phyloP scores from a whole-genome alignment of 495 filamentous ascomycete genomes.

The Daldinia caldariorum region DNA sequence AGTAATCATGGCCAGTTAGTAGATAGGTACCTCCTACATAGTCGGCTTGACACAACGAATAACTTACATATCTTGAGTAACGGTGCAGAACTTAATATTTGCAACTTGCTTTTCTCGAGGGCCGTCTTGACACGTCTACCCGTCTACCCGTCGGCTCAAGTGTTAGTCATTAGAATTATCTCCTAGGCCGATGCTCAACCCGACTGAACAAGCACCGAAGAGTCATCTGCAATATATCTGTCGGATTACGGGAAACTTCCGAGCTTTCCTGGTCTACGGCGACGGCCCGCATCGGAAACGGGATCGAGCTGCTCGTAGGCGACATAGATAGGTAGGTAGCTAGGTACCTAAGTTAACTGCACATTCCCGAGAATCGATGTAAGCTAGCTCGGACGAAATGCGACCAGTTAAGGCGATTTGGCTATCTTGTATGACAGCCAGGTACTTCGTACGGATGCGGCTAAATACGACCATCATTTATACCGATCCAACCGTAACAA shows the following conservation, averaged over 20 bases:
- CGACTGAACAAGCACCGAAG: background rate
- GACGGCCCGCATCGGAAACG: background rate
- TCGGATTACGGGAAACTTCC: constrained; percentile 1
- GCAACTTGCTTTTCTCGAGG: no score
- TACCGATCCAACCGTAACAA: background rate
- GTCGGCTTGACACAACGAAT: no score
- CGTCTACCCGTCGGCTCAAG: background rate
- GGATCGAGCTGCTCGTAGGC: background rate
- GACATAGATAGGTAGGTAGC: background rate
- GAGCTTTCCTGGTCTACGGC: background rate
- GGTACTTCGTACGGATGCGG: background rate
- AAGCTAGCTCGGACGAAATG: background rate
- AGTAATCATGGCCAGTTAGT: background rate
- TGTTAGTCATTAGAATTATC: background rate
- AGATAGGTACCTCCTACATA: no score
- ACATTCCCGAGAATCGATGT: background rate
- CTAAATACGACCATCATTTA: background rate
- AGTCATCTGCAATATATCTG: background rate
- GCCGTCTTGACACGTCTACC: background rate
- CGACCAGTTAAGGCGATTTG: background rate
- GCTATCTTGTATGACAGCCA: background rate
- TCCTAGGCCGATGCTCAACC: background rate
- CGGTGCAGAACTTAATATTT: no score
- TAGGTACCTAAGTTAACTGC: no score
- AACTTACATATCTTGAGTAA: no score